Percentiles rank a stretch among this genome's conserved stretches.
Conservation (phyloP, 2,329 filamentous ascomycete genomes). For the Arthrobotrys conoides region DNA sequence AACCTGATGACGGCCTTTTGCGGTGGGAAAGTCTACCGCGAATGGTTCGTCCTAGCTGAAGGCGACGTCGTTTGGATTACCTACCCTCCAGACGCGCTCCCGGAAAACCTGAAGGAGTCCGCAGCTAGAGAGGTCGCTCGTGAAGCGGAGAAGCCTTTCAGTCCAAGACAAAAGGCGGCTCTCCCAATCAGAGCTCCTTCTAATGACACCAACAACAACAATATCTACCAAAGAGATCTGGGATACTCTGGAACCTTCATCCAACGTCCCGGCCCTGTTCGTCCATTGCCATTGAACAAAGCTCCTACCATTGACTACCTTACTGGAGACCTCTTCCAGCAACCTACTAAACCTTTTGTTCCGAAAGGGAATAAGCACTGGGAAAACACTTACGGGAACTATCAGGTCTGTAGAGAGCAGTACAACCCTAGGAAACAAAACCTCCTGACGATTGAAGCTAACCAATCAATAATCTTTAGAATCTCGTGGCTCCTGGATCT, state of each 20-base stretch:
- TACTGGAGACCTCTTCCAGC: not conserved
- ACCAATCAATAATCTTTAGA: not conserved
- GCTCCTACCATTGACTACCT: not conserved
- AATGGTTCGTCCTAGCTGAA: slow-evolving; percentile 23
- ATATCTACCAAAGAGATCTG: not conserved
- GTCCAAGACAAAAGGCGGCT: slow-evolving; percentile 8
- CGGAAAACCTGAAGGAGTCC: not conserved
- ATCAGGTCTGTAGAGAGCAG: not conserved
- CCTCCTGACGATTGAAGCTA: not conserved
- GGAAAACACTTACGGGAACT: not conserved
- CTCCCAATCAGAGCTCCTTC: slow-evolving; percentile 27
- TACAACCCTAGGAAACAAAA: too few relatives aligned
- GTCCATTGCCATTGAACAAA: not conserved
- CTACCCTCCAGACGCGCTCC: slow-evolving; percentile 30
- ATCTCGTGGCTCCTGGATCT: not conserved
- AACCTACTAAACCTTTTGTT: not conserved
- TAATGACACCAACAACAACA: not conserved
- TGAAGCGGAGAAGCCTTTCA: not conserved
- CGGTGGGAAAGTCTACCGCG: slow-evolving; percentile 15
- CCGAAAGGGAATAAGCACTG: not conserved
- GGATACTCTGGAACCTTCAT: not conserved
- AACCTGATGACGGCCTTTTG: slow-evolving; percentile 17
- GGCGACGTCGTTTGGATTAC: slow-evolving; percentile 52
- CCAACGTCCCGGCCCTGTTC: not conserved
- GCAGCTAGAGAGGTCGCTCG: not conserved